phyloP scores from a whole-genome alignment of 2,329 filamentous ascomycete genomes.

The Pseudogymnoascus sp. region DNA sequence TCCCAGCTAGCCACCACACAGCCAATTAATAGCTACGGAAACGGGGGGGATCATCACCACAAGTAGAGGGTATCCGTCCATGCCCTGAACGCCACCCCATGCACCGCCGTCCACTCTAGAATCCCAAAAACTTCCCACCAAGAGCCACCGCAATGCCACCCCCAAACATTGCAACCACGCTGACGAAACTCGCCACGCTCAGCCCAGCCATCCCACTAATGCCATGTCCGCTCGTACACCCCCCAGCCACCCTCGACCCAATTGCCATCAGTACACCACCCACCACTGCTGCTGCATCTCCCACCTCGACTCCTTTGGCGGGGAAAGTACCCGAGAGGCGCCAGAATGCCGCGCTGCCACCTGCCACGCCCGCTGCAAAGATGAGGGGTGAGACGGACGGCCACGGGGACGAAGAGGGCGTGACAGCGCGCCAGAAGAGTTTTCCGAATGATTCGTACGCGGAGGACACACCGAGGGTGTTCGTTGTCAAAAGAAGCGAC shows the following conservation, averaged over 20 bases:
- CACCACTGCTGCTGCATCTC: conserved; percentile 37
- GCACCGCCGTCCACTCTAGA: not conserved
- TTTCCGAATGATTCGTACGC: conserved; percentile 57
- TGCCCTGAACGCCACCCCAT: not conserved
- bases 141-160: conserved; percentile 38
- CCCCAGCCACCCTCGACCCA: conserved; percentile 56
- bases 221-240: conserved; percentile 64
- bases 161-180: conserved; percentile 52
- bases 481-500: conserved; percentile 47
- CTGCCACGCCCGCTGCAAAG: conserved; percentile 47
- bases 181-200: conserved; percentile 55
- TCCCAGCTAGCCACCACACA: not conserved
- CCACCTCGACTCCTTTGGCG: conserved; percentile 27
- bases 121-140: not conserved
- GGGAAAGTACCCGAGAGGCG: conserved; percentile 29
- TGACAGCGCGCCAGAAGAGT: conserved; percentile 42
- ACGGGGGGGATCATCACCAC: not conserved
- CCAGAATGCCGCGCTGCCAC: conserved; percentile 40
- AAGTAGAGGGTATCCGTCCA: not conserved
- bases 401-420: conserved; percentile 31
- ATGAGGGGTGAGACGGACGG: conserved; percentile 28
- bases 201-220: conserved; percentile 61
- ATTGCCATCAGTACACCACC: conserved; percentile 55
- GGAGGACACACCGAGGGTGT: conserved; percentile 54
- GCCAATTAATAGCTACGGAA: not conserved